phyloP scores from a whole-genome alignment of 2,329 filamentous ascomycete genomes.

The Metarhizium anisopliae region DNA sequence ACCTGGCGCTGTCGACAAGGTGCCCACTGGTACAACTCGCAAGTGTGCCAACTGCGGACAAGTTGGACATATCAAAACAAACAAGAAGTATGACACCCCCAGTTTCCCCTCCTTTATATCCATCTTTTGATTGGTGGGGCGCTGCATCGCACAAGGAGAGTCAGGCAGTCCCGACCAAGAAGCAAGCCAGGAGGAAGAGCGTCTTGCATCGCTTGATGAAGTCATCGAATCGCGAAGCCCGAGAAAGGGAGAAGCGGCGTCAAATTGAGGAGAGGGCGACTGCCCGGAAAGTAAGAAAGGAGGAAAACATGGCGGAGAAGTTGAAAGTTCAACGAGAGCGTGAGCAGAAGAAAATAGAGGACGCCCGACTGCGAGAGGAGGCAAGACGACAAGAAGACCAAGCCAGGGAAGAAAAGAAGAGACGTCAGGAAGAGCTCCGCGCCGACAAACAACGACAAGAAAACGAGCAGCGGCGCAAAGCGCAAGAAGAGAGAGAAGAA shows the following conservation, averaged over 20 bases:
- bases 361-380: slow-evolving; percentile 5
- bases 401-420: slow-evolving; percentile 9
- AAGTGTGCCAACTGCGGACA: slow-evolving; percentile 98
- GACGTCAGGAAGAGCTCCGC: slow-evolving; percentile 6
- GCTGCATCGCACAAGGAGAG: slow-evolving; percentile 10
- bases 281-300: slow-evolving; percentile 2
- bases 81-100: slow-evolving; percentile 71
- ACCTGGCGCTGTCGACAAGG: slow-evolving; percentile 42
- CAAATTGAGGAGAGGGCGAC: slow-evolving; percentile 8
- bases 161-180: not conserved
- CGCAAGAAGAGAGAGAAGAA: slow-evolving; percentile 9
- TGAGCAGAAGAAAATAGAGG: slow-evolving; percentile 2
- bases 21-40: slow-evolving; percentile 60
- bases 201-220: slow-evolving; percentile 13
- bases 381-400: slow-evolving; percentile 12
- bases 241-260: slow-evolving; percentile 3
- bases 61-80: slow-evolving; percentile 96
- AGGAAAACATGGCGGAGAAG: slow-evolving; percentile 2
- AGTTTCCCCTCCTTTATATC: slow-evolving; percentile 18
- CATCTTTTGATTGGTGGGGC: slow-evolving; percentile 25
- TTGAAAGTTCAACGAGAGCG: slow-evolving; percentile 4
- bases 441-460: slow-evolving; percentile 6
- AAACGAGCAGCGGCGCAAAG: slow-evolving; percentile 11
- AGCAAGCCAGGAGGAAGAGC: slow-evolving; percentile 11
- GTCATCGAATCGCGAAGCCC: slow-evolving; percentile 13